These are phyloP conservation scores for Peronospora destructor DNA, from an alignment of 352 stramenopile species.

Conservation along the genomic window DNA sequence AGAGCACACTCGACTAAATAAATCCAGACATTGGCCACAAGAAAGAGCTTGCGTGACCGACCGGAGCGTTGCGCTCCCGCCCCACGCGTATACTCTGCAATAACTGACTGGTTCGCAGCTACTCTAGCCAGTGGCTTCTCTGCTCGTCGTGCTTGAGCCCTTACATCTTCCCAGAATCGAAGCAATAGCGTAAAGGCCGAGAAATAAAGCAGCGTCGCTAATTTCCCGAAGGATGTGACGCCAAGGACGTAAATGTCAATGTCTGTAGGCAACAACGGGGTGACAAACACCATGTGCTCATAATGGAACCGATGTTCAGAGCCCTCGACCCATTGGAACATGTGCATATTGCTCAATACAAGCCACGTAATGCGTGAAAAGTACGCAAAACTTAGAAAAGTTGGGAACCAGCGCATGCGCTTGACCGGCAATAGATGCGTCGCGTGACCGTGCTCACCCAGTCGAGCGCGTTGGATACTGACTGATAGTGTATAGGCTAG, in stretches of 20 bases:
- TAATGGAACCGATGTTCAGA: constrained; percentile 38
- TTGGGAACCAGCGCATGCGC: constrained; percentile 79
- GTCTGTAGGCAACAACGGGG: constrained; percentile 57
- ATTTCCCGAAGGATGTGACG: constrained; percentile 67
- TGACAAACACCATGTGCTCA: constrained; percentile 68
- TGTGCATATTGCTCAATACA: constrained; percentile 71
- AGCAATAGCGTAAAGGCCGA: constrained; percentile 75
- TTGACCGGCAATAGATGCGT: constrained; percentile 74
- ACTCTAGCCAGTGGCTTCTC: constrained; percentile 56
- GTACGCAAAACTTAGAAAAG: constrained; percentile 69
- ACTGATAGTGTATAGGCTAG: constrained; percentile 69
- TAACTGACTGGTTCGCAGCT: constrained; percentile 64
- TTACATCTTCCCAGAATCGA: constrained; percentile 77
- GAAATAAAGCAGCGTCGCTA: constrained; percentile 76
- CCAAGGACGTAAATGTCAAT: constrained; percentile 81
- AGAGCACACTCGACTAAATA: constrained; percentile 69
- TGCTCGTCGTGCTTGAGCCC: constrained; percentile 40
- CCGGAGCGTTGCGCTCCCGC: constrained; percentile 37
- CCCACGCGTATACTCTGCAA: constrained; percentile 60
- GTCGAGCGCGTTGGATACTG: constrained; percentile 57
- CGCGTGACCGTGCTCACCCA: constrained; percentile 76
- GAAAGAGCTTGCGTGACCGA: constrained; percentile 53
- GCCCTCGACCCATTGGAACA: constrained; percentile 73
- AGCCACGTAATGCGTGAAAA: constrained; percentile 67
- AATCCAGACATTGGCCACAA: constrained; percentile 80